Evolutionary conservation across 148 eudicot species (phyloP).

Genomic region (Rhododendron ferrugineum): DNA sequence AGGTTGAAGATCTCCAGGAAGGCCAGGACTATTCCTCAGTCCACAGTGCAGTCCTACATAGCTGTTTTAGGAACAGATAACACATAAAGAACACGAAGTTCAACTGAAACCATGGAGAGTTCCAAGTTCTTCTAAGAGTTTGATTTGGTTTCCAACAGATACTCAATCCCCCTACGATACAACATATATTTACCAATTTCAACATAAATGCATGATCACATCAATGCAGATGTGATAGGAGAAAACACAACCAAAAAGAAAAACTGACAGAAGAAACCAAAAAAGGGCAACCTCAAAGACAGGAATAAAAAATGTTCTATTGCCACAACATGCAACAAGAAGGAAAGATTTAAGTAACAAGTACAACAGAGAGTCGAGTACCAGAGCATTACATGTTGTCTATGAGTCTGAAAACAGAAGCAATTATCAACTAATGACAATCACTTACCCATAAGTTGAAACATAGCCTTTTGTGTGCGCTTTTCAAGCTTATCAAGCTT

Average conservation of each 20-base stretch:
- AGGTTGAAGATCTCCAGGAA: not conserved
- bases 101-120: not conserved
- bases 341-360: not conserved
- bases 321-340: not conserved
- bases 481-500: constrained; percentile 90
- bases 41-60: not conserved
- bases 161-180: not conserved
- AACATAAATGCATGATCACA: not conserved
- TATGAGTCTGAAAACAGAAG: not conserved
- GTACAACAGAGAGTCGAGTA: not conserved
- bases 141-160: not conserved
- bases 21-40: not conserved
- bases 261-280: not conserved
- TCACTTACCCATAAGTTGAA: constrained; percentile 67
- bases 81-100: not conserved
- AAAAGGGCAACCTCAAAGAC: not conserved
- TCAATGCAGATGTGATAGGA: not conserved
- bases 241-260: not conserved
- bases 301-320: not conserved
- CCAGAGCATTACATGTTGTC: not conserved
- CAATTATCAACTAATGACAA: not conserved
- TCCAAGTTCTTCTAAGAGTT: not conserved
- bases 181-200: not conserved
- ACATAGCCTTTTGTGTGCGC: constrained; percentile 81
- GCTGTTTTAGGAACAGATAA: not conserved